Base-by-base conservation (phyloP, 2,329 filamentous ascomycete species). In the Calonectria naviculata region DNA sequence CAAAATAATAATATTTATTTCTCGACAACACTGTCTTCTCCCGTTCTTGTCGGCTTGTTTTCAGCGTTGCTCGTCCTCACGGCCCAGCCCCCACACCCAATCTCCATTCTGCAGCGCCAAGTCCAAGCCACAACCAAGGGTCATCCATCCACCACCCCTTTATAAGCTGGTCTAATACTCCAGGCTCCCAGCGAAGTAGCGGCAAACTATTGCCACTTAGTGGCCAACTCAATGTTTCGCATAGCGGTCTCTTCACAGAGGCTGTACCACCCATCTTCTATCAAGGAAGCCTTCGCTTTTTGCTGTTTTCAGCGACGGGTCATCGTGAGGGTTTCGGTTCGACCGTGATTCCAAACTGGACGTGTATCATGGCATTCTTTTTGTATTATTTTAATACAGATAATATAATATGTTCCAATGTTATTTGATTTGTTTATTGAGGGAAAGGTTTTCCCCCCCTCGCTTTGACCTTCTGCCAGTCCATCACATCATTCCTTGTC, bases 271-370 rank as follows among this genome's bases (percentile, higher is more conserved):
- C 26, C 26, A 4, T 13, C 15, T 61, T 61, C 26, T 38, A 21
- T n/a, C 17, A 26, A 31, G 60, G 42, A 49, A 63, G 13, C 34
- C 64, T 67, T 67, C 64, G 52, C 64, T 68, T 68, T 68, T 68
- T 68, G 58, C 36, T n/a, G 34, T 26, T 67, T 62, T 67, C 17
- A 42, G 54, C 24, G 15, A 31, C 7, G 24, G 28, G 12, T 17
- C 2, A 15, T 5, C 24, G 24, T 15, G n/a, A 26, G 28, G 9
- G 19, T 38, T 12, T 36, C 36, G 21, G 66, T 63, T 68, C 58
- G 58, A 58, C 15, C 34, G 4, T 24, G 26, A 49, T 36, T 49
- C 42, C 6, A 4, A 12, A 26, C 12, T 12, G 17, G 5, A 46
- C 19, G n/a, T 42, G 9, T n/a, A 7, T 21, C 5, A 0, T 34